Evolutionary conservation across 345 rosid species (phyloP).

Genomic region (Linum tenue): DNA sequence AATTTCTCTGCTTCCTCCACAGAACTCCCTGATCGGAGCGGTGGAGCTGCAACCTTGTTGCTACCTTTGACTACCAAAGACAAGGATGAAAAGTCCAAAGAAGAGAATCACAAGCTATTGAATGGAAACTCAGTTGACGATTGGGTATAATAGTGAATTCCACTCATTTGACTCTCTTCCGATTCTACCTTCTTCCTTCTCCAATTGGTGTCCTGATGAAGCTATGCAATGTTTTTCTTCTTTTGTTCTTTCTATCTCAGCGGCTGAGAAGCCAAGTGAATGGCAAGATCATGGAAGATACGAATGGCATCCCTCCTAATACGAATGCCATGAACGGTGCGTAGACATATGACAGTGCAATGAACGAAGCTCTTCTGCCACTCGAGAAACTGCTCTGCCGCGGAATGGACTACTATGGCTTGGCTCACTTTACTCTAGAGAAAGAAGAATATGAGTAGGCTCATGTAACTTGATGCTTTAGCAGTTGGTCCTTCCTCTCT

Average conservation of each 20-base stretch:
- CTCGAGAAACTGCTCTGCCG: slow-evolving; percentile 3
- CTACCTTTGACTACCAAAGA: slow-evolving; percentile 59
- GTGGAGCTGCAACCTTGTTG: slow-evolving; percentile 36
- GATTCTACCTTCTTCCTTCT: background rate
- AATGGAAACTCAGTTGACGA: slow-evolving; percentile 84
- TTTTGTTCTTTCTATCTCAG: slow-evolving; percentile 22
- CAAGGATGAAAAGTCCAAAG: slow-evolving; percentile 64
- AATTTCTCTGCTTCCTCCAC: slow-evolving; percentile 19
- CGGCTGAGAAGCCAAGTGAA: slow-evolving; percentile 71
- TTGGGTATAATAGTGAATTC: slow-evolving; percentile 41
- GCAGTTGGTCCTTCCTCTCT: slow-evolving; percentile 8
- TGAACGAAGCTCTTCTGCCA: slow-evolving; percentile 8
- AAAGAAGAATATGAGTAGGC: slow-evolving; percentile 5
- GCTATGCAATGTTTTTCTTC: too few species aligned
- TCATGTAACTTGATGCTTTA: background rate
- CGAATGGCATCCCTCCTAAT: slow-evolving; percentile 48
- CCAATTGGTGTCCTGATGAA: background rate
- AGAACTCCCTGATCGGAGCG: slow-evolving; percentile 78
- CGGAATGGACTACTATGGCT: slow-evolving; percentile 12
- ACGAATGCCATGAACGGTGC: slow-evolving; percentile 53
- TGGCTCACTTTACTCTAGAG: slow-evolving; percentile 10
- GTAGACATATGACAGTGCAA: slow-evolving; percentile 23
- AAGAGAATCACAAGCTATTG: slow-evolving; percentile 88
- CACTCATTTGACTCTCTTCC: background rate
- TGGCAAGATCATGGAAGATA: slow-evolving; percentile 70